Percentiles rank a stretch among this genome's conserved stretches.
Conservation (phyloP, 257 asterid species). For the Mitragyna speciosa region DNA sequence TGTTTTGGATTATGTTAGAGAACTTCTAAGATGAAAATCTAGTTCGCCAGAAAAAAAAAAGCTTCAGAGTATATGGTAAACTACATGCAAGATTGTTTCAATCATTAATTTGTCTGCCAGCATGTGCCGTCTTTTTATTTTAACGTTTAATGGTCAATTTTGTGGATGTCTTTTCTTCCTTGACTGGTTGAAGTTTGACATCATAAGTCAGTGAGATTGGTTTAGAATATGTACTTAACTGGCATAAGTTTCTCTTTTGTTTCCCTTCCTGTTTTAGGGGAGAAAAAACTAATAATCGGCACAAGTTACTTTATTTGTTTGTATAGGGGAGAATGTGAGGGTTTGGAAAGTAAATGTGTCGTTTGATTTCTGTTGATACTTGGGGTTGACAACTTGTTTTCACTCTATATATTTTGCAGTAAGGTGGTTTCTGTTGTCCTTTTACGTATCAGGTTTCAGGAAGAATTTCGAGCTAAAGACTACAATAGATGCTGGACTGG, state of each 20-base stretch:
- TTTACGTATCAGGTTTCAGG: constrained; percentile 67
- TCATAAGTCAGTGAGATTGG: background rate
- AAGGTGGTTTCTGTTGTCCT: background rate
- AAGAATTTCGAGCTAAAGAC: constrained; percentile 88
- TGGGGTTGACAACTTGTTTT: too few relatives aligned
- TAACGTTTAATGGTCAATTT: background rate
- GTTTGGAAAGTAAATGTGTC: too few relatives aligned
- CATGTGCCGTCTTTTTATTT: background rate
- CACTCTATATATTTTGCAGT: background rate
- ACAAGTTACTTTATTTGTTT: too few relatives aligned
- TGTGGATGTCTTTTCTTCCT: background rate
- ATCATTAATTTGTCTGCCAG: background rate
- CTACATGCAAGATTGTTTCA: background rate
- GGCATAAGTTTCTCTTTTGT: background rate
- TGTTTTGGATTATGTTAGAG: background rate
- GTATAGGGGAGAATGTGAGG: too few relatives aligned
- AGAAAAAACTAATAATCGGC: too few relatives aligned
- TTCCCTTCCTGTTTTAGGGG: background rate
- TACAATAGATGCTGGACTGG: constrained; percentile 88
- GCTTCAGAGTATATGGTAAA: background rate
- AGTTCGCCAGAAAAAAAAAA: background rate
- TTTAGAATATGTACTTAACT: background rate
- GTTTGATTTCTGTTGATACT: too few relatives aligned
- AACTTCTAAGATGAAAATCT: background rate
- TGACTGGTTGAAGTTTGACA: background rate